Conservation (phyloP, 2,329 filamentous ascomycete genomes). For the Clonostachys rhizophaga region DNA sequence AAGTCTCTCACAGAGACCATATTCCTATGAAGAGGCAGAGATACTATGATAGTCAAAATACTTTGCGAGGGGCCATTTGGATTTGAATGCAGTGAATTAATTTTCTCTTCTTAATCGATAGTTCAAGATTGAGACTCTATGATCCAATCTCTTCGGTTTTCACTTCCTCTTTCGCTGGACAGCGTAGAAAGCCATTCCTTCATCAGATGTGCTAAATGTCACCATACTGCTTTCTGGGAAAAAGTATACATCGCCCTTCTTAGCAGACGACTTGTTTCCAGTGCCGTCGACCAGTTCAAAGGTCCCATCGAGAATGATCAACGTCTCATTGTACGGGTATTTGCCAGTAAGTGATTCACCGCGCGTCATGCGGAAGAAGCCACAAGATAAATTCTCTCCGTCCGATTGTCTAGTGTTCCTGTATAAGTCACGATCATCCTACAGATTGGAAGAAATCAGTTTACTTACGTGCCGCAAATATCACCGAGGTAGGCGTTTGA, state of each 20-base stretch:
- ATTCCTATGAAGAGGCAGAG: too few relatives aligned
- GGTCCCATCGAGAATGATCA: background rate
- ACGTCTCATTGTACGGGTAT: background rate
- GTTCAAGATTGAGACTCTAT: too few relatives aligned
- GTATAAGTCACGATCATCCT: background rate
- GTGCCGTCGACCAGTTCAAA: background rate
- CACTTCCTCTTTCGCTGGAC: conserved; percentile 26
- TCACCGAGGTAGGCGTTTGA: background rate
- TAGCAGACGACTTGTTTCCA: background rate
- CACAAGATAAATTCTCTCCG: background rate
- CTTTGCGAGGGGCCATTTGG: too few relatives aligned
- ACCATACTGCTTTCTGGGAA: background rate
- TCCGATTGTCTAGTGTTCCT: background rate
- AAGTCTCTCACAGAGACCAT: too few relatives aligned
- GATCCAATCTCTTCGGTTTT: conserved; percentile 57
- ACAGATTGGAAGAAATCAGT: background rate
- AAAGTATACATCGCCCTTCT: background rate
- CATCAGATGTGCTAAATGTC: background rate
- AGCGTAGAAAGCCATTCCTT: background rate
- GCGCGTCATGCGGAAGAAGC: background rate
- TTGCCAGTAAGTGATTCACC: background rate
- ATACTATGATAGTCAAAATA: too few relatives aligned
- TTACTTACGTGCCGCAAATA: background rate
- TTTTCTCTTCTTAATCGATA: too few relatives aligned
- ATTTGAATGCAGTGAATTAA: too few relatives aligned